phyloP scores from a whole-genome alignment of 148 eudicot species.

The Rhododendron vialii region DNA sequence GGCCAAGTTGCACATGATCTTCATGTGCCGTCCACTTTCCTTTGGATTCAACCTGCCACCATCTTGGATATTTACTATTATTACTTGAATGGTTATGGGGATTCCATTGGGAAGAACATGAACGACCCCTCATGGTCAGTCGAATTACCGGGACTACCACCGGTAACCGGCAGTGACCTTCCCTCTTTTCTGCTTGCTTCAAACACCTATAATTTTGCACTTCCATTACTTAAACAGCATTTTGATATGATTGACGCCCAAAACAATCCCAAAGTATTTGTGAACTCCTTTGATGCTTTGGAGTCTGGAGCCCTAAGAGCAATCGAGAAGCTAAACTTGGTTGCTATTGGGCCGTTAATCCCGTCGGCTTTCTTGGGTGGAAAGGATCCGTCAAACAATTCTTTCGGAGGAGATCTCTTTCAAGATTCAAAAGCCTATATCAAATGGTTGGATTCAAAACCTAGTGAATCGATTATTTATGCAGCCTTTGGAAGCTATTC shows the following conservation, averaged over 20 bases:
- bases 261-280: conserved; percentile 25
- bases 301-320: conserved; percentile 22
- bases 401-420: conserved; percentile 26
- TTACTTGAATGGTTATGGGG: conserved; percentile 21
- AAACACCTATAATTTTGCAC: not conserved
- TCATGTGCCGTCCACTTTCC: conserved; percentile 33
- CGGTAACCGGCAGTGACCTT: conserved; percentile 23
- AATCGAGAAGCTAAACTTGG: conserved; percentile 15
- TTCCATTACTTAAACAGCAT: conserved; percentile 26
- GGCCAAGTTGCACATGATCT: conserved; percentile 36
- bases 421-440: conserved; percentile 22
- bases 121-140: conserved; percentile 10
- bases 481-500: conserved; percentile 46
- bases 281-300: conserved; percentile 38
- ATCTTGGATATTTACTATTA: conserved; percentile 31
- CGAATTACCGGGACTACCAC: conserved; percentile 29
- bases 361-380: conserved; percentile 25
- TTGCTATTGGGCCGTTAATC: conserved; percentile 42
- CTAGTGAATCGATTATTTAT: conserved; percentile 35
- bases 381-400: conserved; percentile 21
- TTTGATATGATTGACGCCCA: conserved; percentile 24
- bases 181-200: conserved; percentile 29
- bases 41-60: conserved; percentile 32
- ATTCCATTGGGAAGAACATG: not conserved
- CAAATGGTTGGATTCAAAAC: conserved; percentile 37